phyloP scores from a whole-genome alignment of 129 eudicot species.

The Centrapalus pauciflorus region DNA sequence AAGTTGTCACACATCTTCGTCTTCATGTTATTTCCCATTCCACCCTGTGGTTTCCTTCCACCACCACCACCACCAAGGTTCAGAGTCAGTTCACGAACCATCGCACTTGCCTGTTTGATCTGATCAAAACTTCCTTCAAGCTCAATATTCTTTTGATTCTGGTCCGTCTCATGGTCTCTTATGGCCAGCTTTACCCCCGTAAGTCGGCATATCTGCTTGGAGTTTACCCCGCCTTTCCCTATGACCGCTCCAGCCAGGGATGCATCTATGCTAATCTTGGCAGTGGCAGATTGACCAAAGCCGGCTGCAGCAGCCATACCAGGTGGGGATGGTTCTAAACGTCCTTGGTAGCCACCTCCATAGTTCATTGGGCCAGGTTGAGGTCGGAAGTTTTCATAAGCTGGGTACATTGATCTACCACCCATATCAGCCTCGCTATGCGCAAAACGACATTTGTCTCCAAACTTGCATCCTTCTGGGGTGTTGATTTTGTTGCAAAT shows the following conservation, averaged over 20 bases:
- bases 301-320: conserved; percentile 24
- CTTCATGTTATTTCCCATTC: conserved; percentile 30
- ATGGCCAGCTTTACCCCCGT: conserved; percentile 52
- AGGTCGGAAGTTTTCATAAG: conserved; percentile 41
- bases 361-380: conserved; percentile 26
- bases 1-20: conserved; percentile 48
- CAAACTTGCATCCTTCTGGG: conserved; percentile 61
- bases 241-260: conserved; percentile 52
- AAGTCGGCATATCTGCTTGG: conserved; percentile 46
- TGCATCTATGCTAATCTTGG: conserved; percentile 66
- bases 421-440: conserved; percentile 51
- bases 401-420: conserved; percentile 19
- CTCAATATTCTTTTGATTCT: conserved; percentile 45
- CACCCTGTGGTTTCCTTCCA: conserved; percentile 1
- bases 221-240: conserved; percentile 50
- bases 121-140: conserved; percentile 62
- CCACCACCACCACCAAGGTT: conserved; percentile 21
- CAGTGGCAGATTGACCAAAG: conserved; percentile 62
- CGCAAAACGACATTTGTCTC: conserved; percentile 56
- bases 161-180: conserved; percentile 53
- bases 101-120: conserved; percentile 47
- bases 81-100: conserved; percentile 45
- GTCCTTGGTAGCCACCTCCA: conserved; percentile 23
- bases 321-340: conserved; percentile 30
- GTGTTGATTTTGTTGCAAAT: conserved; percentile 47